A percentile compares a stretch with the other conserved stretches of the same genome.
Evolutionary conservation across 108 stramenopile species (phyloP).

Genomic region (Skeletonema grethae): DNA sequence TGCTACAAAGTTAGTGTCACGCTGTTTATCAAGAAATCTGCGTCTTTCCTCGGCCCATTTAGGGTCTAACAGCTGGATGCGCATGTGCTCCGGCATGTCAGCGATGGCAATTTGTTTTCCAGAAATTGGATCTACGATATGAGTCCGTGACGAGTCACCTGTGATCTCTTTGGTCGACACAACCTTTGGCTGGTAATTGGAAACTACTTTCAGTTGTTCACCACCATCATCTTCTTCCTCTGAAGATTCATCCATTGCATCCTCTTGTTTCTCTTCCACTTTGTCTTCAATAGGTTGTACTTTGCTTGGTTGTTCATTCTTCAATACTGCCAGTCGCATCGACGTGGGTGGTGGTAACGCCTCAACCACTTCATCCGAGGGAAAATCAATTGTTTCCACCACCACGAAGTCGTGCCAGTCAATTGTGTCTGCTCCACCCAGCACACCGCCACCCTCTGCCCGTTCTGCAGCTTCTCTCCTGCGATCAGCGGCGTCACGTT

Average conservation of each 20-base stretch:
- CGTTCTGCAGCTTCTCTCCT: slow-evolving; percentile 62
- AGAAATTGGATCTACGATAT: slow-evolving; percentile 94
- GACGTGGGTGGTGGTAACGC: slow-evolving; percentile 73
- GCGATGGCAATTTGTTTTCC: slow-evolving; percentile 85
- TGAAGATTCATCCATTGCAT: slow-evolving; percentile 41
- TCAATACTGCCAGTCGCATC: slow-evolving; percentile 49
- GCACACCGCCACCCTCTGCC: slow-evolving; percentile 52
- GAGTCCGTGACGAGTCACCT: slow-evolving; percentile 48
- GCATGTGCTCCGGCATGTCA: slow-evolving; percentile 95
- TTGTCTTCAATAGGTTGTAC: slow-evolving; percentile 26
- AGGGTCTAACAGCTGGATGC: slow-evolving; percentile 97
- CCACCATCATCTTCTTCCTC: slow-evolving; percentile 80
- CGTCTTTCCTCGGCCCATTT: slow-evolving; percentile 92
- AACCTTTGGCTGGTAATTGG: slow-evolving; percentile 91
- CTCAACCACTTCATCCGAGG: slow-evolving; percentile 82
- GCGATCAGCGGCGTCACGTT: slow-evolving; percentile 78
- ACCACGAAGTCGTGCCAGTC: slow-evolving; percentile 99
- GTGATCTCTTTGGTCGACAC: slow-evolving; percentile 68
- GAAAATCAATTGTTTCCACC: slow-evolving; percentile 98
- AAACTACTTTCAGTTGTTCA: slow-evolving; percentile 85
- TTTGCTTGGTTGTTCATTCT: slow-evolving; percentile 16
- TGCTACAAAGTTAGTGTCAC: slow-evolving; percentile 89
- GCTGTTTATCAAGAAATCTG: slow-evolving; percentile 92
- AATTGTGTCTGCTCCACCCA: slow-evolving; percentile 64
- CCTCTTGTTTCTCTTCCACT: slow-evolving; percentile 45